Evolutionary conservation across 495 filamentous ascomycete genomes (phyloP), one percentile per base, ranked within the genome.

Genomic region (Penicillium turbatum): DNA sequence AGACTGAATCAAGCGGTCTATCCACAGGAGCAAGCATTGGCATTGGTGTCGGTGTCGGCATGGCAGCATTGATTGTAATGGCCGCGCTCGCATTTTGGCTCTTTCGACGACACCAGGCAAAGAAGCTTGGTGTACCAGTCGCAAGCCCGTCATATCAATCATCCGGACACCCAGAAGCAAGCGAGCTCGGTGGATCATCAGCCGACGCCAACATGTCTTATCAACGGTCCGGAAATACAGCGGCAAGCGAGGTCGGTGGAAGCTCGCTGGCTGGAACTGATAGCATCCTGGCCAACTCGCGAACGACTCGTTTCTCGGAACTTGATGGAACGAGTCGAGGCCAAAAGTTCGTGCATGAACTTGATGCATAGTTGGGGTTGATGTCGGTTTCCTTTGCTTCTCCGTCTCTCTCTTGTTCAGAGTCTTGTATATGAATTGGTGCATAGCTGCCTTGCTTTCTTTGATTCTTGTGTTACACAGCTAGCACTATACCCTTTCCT

Each of bases 11-110:
- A 37, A 32, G 52, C 8, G 47, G 54, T 0, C 26, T 56, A 10
- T 52, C 54, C 2, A 31, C 48, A 15, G 40, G 54, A 24, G 54
- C 54, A 31, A 51, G 34, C 2, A 51, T 52, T 11, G 54, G 39
- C 34, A 32, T 56, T 6, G 54, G 54, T 6, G 54, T 56, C 17
- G 48, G 48, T 27, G 47, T 56, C 24, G 47, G 54, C 29, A 26
- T 15, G 13, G 48, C 3, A 27, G 27, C 29, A 7, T 29, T 51
- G 17, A 43, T 48, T 48, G 6, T 51, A 11, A 6, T 51, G 7
- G 48, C 30, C 17, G 38, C n/a, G 0, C 12, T 42, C 12, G 38
- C 17, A 32, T 51, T 51, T 11, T 51, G 48, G 48, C 17, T 51
- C 13, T 51, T 42, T 17, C 37, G 48, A 8, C 48, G 48, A 0